These are phyloP conservation scores for Penicillium decumbens DNA, from an alignment of 2,329 filamentous ascomycete genomes.

Conservation along the genomic window DNA sequence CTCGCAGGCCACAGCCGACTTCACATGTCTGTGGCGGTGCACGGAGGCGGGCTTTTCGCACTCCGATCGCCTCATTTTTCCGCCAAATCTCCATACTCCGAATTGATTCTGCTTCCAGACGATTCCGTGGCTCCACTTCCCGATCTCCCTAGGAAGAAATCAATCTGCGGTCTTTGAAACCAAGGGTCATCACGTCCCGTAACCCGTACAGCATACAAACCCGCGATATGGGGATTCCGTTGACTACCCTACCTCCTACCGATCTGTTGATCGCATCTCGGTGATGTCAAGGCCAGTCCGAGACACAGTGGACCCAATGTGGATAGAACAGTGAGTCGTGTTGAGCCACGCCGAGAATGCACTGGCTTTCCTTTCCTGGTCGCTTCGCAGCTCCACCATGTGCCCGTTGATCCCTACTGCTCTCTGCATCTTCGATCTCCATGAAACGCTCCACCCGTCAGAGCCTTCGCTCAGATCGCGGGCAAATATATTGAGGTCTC, in stretches of 20 bases:
- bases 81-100: conserved; percentile 1
- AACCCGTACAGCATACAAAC: not conserved
- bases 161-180: not conserved
- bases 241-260: not conserved
- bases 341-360: conserved; percentile 2
- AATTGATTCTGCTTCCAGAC: conserved; percentile 6
- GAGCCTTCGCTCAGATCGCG: conserved; percentile 2
- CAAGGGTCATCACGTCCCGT: not conserved
- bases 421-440: conserved; percentile 2
- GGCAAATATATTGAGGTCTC: not conserved
- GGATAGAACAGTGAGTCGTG: not conserved
- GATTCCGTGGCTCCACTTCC: not conserved
- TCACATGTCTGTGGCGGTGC: no score
- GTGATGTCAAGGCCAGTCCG: conserved; percentile 11
- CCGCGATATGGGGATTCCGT: not conserved
- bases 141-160: not conserved
- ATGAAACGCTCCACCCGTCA: conserved; percentile 15
- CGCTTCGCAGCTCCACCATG: not conserved
- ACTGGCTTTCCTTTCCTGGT: not conserved
- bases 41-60: not conserved
- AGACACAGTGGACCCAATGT: conserved; percentile 10
- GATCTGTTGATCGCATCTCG: not conserved
- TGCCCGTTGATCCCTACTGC: conserved; percentile 13
- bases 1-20: no score
- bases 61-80: not conserved